phyloP scores from a whole-genome alignment of 192 early-diverging fungal genomes.

The Mortierella claussenii region DNA sequence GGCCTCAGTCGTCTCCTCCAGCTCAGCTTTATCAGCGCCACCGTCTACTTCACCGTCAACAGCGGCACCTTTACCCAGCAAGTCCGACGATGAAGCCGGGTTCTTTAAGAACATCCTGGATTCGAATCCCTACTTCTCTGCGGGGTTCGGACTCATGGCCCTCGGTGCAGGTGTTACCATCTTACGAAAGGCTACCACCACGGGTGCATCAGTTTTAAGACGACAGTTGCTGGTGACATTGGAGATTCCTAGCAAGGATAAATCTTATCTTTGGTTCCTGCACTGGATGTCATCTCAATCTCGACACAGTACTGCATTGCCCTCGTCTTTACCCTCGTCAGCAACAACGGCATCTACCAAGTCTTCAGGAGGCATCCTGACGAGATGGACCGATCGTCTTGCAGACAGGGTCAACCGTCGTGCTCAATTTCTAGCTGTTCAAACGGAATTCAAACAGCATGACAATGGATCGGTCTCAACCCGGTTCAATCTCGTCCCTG shows the following conservation, averaged over 20 bases:
- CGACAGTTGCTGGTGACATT: slow-evolving; percentile 88
- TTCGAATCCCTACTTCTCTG: slow-evolving; percentile 93
- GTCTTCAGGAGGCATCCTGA: background rate
- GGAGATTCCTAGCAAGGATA: slow-evolving; percentile 95
- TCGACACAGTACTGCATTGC: slow-evolving; percentile 13
- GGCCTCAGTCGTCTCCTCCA: too few species aligned
- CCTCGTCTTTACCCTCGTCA: too few species aligned
- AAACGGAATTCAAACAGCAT: slow-evolving; percentile 87
- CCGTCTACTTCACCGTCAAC: slow-evolving; percentile 4
- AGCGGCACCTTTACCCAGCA: background rate
- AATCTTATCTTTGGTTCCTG: slow-evolving; percentile 93
- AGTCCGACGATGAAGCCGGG: slow-evolving; percentile 12
- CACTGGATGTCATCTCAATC: slow-evolving; percentile 87
- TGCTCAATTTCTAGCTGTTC: slow-evolving; percentile 83
- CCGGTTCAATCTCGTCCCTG: slow-evolving; percentile 89
- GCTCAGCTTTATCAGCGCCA: background rate
- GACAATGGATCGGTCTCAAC: slow-evolving; percentile 91
- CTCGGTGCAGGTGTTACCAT: slow-evolving; percentile 86
- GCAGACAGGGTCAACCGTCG: slow-evolving; percentile 65
- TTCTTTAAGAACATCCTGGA: slow-evolving; percentile 32
- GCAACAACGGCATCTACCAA: slow-evolving; percentile 24
- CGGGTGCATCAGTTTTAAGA: slow-evolving; percentile 74
- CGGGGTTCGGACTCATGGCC: slow-evolving; percentile 92
- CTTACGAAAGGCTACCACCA: slow-evolving; percentile 74
- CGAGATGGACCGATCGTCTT: slow-evolving; percentile 50